Base-by-base conservation (phyloP, 2,329 filamentous ascomycete genomes). In the Aschersonia sp. region DNA sequence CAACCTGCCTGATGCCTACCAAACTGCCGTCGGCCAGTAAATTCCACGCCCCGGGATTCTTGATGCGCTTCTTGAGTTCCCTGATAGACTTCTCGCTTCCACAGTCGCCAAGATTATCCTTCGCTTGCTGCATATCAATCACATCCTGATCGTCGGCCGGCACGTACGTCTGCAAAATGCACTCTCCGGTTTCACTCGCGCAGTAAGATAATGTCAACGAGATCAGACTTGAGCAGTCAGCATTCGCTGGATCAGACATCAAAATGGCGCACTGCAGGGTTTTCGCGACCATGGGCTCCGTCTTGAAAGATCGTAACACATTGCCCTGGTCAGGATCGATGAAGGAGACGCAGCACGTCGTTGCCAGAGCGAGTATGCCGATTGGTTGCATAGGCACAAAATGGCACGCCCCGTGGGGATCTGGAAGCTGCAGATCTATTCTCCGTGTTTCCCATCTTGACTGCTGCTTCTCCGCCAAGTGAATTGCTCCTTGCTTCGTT, bases 31-130 rank as follows among this genome's bases (percentile, higher is more conserved):
- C 73, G 0, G 71, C 68, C 6, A 84, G 66, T 1, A 76, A 66
- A 50, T 81, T 76, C 83, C 83, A 87, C 0, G 66, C 59, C 0
- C 83, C 83, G 0, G 81, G 80, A 39, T 81, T 73, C n/a, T 69
- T 62, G 6, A 87, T 68, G 7, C 66, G 69, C 44, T 74, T 71
- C 40, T 65, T 71, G 3, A 68, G 61, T 53, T 78, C 72, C 12
- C 65, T 70, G 2, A 74, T 71, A 29, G 72, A 68, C 5, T 61
- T 57, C 75, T 74, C 79, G 1, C 66, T 59, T 51, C 70, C 74
- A 5, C 64, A 67, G 37, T 66, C 66, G 12, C 59, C 64, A 1
- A 62, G 62, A 1, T 65, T 61, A 0, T 62, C 63, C 2, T 55
- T 50, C 43, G 53, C 50, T 43, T 49, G 71, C 67, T 43, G 70